phyloP scores from a whole-genome alignment of 352 stramenopile genomes.

The Phytophthora citrophthora region DNA sequence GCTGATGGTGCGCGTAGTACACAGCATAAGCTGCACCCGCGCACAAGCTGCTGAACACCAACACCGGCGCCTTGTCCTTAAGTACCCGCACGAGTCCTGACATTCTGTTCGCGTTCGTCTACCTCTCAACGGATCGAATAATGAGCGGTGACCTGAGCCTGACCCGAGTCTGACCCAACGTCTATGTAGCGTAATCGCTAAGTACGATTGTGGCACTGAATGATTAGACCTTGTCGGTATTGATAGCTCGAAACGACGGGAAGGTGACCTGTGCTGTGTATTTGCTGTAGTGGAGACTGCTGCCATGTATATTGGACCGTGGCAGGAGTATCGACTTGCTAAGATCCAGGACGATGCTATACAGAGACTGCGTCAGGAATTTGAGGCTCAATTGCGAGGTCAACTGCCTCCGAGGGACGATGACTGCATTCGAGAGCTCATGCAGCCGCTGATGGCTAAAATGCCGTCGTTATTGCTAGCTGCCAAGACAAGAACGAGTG shows the following conservation, averaged over 20 bases:
- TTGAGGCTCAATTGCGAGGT: constrained; percentile 60
- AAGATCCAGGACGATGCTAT: constrained; percentile 86
- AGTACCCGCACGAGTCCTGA: constrained; percentile 29
- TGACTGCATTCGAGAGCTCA: constrained; percentile 70
- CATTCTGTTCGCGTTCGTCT: constrained; percentile 17
- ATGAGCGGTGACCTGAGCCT: not conserved
- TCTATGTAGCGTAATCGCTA: constrained; percentile 28
- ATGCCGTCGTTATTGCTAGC: constrained; percentile 69
- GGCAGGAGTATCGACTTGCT: constrained; percentile 85
- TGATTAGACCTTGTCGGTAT: constrained; percentile 27
- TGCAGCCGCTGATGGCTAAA: constrained; percentile 80
- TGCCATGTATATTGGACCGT: constrained; percentile 85
- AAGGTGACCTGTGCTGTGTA: not conserved
- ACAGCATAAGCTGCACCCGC: constrained; percentile 60
- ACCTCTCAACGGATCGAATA: not conserved
- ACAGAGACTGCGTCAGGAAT: constrained; percentile 69
- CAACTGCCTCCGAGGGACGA: constrained; percentile 61
- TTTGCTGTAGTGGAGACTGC: constrained; percentile 4
- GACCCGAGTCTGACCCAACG: not conserved
- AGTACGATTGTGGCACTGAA: constrained; percentile 32
- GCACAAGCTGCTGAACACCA: constrained; percentile 53
- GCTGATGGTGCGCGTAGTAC: constrained; percentile 85
- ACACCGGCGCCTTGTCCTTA: constrained; percentile 52
- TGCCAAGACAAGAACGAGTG: constrained; percentile 38
- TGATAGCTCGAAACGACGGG: constrained; percentile 34